Conservation (phyloP, 805 yeast species). For the Candida morakotiae region DNA sequence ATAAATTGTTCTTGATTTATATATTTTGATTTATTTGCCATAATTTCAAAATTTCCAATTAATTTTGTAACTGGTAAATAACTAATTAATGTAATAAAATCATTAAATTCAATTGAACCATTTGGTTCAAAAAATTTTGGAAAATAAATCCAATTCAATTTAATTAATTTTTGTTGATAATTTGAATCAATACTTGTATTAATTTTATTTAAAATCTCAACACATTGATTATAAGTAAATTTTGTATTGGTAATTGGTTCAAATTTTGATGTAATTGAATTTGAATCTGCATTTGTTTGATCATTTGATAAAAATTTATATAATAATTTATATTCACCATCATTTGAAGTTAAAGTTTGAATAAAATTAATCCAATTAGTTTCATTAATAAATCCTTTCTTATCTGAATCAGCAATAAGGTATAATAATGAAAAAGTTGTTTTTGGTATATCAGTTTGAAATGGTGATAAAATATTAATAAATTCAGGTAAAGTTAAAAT, state of each 20-base stretch:
- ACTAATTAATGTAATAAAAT: conserved; percentile 37
- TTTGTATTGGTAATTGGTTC: too few species aligned
- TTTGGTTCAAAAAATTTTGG: conserved; percentile 36
- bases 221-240: conserved; percentile 32
- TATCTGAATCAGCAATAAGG: conserved; percentile 70
- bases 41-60: conserved; percentile 39
- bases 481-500: conserved; percentile 33
- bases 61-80: conserved; percentile 43
- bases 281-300: conserved; percentile 4
- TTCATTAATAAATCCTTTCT: conserved; percentile 63
- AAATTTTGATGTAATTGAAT: too few species aligned
- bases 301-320: conserved; percentile 19
- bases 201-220: conserved; percentile 29
- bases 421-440: conserved; percentile 54
- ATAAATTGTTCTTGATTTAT: conserved; percentile 29
- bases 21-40: conserved; percentile 27
- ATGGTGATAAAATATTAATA: conserved; percentile 36
- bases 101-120: conserved; percentile 34
- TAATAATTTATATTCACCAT: conserved; percentile 28
- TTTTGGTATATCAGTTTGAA: conserved; percentile 35
- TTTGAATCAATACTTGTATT: conserved; percentile 38
- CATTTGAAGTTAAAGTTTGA: conserved; percentile 34
- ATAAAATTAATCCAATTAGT: conserved; percentile 76
- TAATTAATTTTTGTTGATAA: conserved; percentile 37
- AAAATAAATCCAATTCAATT: conserved; percentile 42